Evolutionary conservation across 2,329 filamentous ascomycete genomes (phyloP), one percentile per base, ranked within the genome.

Genomic region (Metarhizium brunneum): DNA sequence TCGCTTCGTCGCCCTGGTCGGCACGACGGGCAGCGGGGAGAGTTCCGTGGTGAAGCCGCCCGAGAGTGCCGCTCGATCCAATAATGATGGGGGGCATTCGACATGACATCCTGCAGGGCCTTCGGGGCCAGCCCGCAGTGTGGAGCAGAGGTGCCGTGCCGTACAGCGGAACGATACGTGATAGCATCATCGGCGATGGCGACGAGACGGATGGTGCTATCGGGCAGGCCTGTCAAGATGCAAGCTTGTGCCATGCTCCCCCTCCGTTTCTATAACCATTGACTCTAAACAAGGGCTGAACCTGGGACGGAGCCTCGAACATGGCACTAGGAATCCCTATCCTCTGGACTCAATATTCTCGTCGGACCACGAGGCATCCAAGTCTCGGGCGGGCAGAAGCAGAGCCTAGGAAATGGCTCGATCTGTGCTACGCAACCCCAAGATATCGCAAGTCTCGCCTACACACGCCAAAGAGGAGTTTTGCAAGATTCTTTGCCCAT

Each of bases 1-100:
- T 6, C 85, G 85, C 66, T 84, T 83, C n/a, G 85, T 84, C 14
- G 85, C 85, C 2, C 69, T 88, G 16, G 85, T 88, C 8, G 85
- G 85, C 47, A 81, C 84, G 5, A 87, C 84, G 29, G 85, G 85
- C 2, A 85, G 81, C 49, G 85, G 85, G 25, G 88, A 88, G 65
- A 85, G 81, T 60, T 87, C 85, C 0, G 81, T 87, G 20, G 79
- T 87, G 25, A 83, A 83, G 7, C 73, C 88, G 10, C 75, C 87
- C 4, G 84, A 87, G 64, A 77, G 85, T 25, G 10, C 87, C 87
- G 64, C 87, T 87, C 38, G 50, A 57, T 11, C 58, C 25, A 61
- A 57, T 50, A 59, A 61, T 36, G 51, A 47, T 2, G 54, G 57
- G 18, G 18, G 59, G 64, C 25, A 61, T 68, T 18, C 55, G 55